phyloP scores from a whole-genome alignment of 371 early-diverging fungal species.

The Mortierella sp. region DNA sequence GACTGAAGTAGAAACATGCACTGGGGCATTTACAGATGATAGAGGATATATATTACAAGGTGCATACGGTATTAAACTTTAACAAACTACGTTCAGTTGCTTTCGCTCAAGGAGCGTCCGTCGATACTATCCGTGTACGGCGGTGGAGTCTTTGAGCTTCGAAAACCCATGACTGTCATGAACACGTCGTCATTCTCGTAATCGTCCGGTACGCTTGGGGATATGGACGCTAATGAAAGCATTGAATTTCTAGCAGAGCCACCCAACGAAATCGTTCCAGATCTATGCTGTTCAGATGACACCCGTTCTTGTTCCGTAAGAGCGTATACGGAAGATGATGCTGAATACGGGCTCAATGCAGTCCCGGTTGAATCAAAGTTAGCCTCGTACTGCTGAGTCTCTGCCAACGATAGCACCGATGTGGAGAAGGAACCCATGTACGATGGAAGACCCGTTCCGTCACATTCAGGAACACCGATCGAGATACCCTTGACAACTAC shows the following conservation, averaged over 20 bases:
- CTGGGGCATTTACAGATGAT: too few species aligned
- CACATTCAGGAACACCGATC: not conserved
- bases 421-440: slow-evolving; percentile 37
- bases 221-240: not conserved
- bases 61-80: not conserved
- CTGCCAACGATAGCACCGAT: slow-evolving; percentile 5
- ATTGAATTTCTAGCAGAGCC: not conserved
- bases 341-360: not conserved
- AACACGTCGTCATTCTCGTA: slow-evolving; percentile 11
- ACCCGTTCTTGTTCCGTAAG: too few species aligned
- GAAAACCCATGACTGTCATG: slow-evolving; percentile 12
- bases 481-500: slow-evolving; percentile 21
- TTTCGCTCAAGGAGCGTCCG: not conserved
- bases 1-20: not conserved
- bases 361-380: not conserved
- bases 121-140: slow-evolving; percentile 9
- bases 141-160: slow-evolving; percentile 6
- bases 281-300: too few species aligned
- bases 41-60: not conserved
- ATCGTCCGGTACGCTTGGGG: not conserved
- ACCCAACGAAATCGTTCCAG: not conserved
- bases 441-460: slow-evolving; percentile 21
- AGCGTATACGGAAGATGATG: not conserved
- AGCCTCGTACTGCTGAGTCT: slow-evolving; percentile 7
- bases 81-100: not conserved